These are phyloP conservation scores for Aspergillus heteromorphus DNA, from an alignment of 495 filamentous ascomycete genomes.

Conservation along the genomic window DNA sequence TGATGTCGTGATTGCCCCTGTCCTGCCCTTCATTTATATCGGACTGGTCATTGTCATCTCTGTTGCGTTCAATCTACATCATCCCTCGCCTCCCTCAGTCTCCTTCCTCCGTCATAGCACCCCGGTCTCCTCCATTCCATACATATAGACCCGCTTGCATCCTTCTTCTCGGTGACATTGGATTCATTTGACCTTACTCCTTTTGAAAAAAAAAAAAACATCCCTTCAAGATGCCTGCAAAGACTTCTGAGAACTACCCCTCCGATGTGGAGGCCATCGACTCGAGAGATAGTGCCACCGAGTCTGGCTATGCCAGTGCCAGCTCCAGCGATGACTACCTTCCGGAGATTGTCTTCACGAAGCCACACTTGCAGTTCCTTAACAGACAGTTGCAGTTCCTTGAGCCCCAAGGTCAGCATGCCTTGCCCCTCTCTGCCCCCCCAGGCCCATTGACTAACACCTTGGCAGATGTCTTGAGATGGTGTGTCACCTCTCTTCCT, in stretches of 20 bases:
- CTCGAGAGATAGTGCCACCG: constrained; percentile 39
- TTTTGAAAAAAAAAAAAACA: background rate
- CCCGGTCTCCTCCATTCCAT: background rate
- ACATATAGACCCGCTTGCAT: constrained; percentile 7
- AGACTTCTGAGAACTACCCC: constrained; percentile 34
- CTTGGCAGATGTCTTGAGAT: constrained; percentile 72
- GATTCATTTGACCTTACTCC: background rate
- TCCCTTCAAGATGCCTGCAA: constrained; percentile 36
- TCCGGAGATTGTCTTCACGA: constrained; percentile 79
- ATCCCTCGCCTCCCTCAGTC: constrained; percentile 10
- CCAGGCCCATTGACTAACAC: constrained; percentile 20
- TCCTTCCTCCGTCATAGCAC: constrained; percentile 4
- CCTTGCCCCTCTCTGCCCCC: constrained; percentile 3
- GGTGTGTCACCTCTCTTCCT: constrained; percentile 87
- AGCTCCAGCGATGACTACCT: constrained; percentile 59
- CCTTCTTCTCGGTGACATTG: constrained; percentile 1
- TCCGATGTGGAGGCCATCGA: constrained; percentile 36
- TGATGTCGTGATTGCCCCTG: constrained; percentile 36
- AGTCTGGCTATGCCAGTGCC: constrained; percentile 88
- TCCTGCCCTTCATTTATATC: constrained; percentile 25
- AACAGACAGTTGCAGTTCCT: constrained; percentile 83
- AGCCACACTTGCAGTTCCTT: constrained; percentile 80
- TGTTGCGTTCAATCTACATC: constrained; percentile 10
- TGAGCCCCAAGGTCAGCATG: constrained; percentile 58
- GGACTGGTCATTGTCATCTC: constrained; percentile 22